These are phyloP conservation scores for Erysimum cheiranthoides DNA, from an alignment of 345 rosid species.

Conservation along the genomic window DNA sequence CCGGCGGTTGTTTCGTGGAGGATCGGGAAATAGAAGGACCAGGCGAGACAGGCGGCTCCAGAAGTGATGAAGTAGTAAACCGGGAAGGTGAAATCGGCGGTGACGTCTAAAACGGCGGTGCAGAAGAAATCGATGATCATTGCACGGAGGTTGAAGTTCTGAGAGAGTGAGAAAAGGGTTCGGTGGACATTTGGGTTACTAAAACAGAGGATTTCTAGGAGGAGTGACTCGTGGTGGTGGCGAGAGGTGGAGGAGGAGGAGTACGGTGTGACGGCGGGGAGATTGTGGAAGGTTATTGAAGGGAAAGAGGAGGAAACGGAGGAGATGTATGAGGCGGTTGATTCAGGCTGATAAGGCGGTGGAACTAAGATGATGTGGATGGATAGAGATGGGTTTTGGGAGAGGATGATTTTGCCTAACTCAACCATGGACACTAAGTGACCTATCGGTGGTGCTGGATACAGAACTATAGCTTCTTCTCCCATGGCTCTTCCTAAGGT, in stretches of 20 bases:
- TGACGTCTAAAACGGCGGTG: conserved; percentile 42
- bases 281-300: conserved; percentile 57
- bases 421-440: conserved; percentile 81
- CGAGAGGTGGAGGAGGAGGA: conserved; percentile 39
- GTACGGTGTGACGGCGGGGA: conserved; percentile 47
- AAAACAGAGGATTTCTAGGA: conserved; percentile 43
- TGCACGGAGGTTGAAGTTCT: conserved; percentile 40
- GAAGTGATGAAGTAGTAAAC: conserved; percentile 56
- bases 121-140: conserved; percentile 61
- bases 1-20: conserved; percentile 44
- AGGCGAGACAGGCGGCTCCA: conserved; percentile 49
- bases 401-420: conserved; percentile 60
- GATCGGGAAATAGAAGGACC: conserved; percentile 44
- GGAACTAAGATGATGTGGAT: conserved; percentile 55
- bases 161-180: conserved; percentile 50
- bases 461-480: conserved; percentile 55
- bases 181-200: conserved; percentile 53
- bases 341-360: conserved; percentile 53
- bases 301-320: conserved; percentile 48
- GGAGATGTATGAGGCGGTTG: conserved; percentile 45
- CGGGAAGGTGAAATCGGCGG: conserved; percentile 50
- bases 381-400: conserved; percentile 56
- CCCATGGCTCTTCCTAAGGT: conserved; percentile 12
- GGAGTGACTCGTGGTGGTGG: conserved; percentile 45
- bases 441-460: conserved; percentile 72